Conservation (phyloP, 805 yeast genomes). For the Saturnispora quitensis region DNA sequence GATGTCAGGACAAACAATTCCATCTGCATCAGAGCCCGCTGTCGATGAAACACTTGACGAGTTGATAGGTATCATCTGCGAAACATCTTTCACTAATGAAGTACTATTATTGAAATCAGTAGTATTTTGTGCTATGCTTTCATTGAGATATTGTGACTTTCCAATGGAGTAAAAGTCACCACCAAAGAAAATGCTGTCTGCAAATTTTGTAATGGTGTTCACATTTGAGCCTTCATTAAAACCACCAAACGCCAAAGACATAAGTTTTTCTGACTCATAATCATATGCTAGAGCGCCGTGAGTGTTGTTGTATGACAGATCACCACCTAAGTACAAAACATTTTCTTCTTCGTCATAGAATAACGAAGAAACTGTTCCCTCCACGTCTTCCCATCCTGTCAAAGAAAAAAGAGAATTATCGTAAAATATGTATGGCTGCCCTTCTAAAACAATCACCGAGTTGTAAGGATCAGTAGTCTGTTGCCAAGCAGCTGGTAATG, state of each 20-base stretch:
- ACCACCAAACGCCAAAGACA: conserved; percentile 62
- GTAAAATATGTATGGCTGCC: conserved; percentile 19
- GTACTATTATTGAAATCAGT: conserved; percentile 22
- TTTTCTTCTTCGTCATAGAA: conserved; percentile 39
- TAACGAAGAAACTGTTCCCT: conserved; percentile 37
- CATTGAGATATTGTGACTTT: conserved; percentile 32
- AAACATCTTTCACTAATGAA: conserved; percentile 17
- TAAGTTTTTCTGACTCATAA: conserved; percentile 31
- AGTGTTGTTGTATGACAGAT: conserved; percentile 41
- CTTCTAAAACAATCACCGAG: conserved; percentile 16
- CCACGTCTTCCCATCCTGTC: conserved; percentile 21
- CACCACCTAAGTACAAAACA: conserved; percentile 73
- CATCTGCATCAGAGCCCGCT: conserved; percentile 23
- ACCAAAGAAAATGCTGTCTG: conserved; percentile 54
- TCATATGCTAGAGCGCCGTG: conserved; percentile 62
- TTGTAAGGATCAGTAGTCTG: conserved; percentile 1
- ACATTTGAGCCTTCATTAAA: conserved; percentile 53
- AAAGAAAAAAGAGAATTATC: conserved; percentile 5
- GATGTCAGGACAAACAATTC: conserved; percentile 50
- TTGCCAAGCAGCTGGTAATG: conserved; percentile 10
- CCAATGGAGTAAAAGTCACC: conserved; percentile 67
- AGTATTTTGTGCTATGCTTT: conserved; percentile 5
- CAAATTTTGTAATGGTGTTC: conserved; percentile 49
- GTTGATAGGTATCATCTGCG: conserved; percentile 35
- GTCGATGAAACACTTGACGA: conserved; percentile 7